Conservation (phyloP, 805 yeast species). For the Lipomyces lipofer region DNA sequence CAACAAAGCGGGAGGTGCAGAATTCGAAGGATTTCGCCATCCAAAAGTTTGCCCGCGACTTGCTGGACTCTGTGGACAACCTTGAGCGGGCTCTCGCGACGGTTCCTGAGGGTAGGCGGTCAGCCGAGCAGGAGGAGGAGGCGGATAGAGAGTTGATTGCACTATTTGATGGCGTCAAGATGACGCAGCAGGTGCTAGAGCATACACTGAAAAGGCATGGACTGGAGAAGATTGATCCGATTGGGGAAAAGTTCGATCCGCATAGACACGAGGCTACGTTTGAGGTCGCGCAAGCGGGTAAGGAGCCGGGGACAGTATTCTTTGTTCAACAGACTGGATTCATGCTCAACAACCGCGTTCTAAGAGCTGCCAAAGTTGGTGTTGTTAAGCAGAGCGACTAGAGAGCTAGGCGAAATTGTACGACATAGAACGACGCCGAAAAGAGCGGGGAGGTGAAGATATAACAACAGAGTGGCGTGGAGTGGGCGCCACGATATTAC, state of each 20-base stretch:
- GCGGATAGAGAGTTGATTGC: constrained; percentile 66
- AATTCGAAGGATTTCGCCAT: constrained; percentile 88
- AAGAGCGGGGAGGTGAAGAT: too few species aligned
- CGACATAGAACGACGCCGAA: too few species aligned
- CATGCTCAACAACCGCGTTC: constrained; percentile 79
- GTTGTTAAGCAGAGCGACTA: constrained; percentile 57
- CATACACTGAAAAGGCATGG: constrained; percentile 83
- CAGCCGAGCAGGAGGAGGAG: constrained; percentile 43
- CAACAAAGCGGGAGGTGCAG: constrained; percentile 81
- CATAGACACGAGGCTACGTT: constrained; percentile 91
- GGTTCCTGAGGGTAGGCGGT: constrained; percentile 39
- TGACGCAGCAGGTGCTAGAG: constrained; percentile 85
- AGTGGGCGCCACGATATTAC: too few species aligned
- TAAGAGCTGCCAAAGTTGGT: constrained; percentile 96
- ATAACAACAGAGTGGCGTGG: too few species aligned
- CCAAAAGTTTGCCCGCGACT: constrained; percentile 87
- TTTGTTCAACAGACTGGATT: constrained; percentile 90
- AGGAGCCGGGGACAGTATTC: constrained; percentile 90
- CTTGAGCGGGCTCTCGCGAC: constrained; percentile 85
- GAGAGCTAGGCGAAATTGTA: neutral
- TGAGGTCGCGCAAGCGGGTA: constrained; percentile 80
- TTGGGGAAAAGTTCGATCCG: constrained; percentile 86
- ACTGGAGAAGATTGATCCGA: constrained; percentile 72
- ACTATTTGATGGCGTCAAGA: constrained; percentile 82
- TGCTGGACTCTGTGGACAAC: constrained; percentile 86